Evolutionary conservation across 1,139 yeast species (phyloP).

Genomic region (Yamadazyma dendronema): DNA sequence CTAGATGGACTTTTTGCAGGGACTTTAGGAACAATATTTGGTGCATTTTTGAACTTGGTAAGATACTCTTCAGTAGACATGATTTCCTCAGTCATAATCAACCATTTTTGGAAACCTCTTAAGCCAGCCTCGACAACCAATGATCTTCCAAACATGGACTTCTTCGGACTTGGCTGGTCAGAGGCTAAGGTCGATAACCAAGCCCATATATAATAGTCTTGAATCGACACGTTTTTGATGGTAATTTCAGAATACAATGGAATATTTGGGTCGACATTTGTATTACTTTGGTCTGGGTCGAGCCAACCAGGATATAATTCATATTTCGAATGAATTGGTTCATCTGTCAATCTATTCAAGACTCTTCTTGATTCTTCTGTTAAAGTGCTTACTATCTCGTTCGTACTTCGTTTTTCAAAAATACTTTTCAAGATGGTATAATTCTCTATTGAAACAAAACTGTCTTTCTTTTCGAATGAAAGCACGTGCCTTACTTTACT

Average conservation of each 20-base stretch:
- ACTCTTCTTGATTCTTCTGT: slow-evolving; percentile 75
- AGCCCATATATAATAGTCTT: slow-evolving; percentile 88
- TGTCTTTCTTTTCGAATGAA: slow-evolving; percentile 66
- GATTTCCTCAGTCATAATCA: slow-evolving; percentile 70
- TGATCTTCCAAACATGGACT: slow-evolving; percentile 75
- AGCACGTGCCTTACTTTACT: slow-evolving; percentile 64
- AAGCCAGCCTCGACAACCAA: slow-evolving; percentile 70
- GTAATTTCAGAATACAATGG: slow-evolving; percentile 49
- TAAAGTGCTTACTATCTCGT: slow-evolving; percentile 59
- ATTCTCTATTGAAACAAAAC: slow-evolving; percentile 75
- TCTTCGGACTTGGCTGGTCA: slow-evolving; percentile 67
- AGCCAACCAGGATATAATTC: slow-evolving; percentile 48
- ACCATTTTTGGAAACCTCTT: slow-evolving; percentile 82
- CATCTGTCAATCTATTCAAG: slow-evolving; percentile 53
- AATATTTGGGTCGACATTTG: slow-evolving; percentile 26
- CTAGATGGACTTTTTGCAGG: slow-evolving; percentile 13
- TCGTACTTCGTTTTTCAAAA: slow-evolving; percentile 58
- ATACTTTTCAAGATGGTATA: slow-evolving; percentile 71
- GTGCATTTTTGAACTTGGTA: slow-evolving; percentile 20
- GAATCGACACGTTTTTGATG: slow-evolving; percentile 66
- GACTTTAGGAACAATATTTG: slow-evolving; percentile 11
- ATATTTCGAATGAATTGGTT: slow-evolving; percentile 39
- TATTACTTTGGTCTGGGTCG: slow-evolving; percentile 15
- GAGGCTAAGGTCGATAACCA: slow-evolving; percentile 80
- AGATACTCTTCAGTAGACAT: slow-evolving; percentile 44